These are phyloP conservation scores for Hippophae rhamnoides DNA, from an alignment of 306 rosid species.

Conservation along the genomic window DNA sequence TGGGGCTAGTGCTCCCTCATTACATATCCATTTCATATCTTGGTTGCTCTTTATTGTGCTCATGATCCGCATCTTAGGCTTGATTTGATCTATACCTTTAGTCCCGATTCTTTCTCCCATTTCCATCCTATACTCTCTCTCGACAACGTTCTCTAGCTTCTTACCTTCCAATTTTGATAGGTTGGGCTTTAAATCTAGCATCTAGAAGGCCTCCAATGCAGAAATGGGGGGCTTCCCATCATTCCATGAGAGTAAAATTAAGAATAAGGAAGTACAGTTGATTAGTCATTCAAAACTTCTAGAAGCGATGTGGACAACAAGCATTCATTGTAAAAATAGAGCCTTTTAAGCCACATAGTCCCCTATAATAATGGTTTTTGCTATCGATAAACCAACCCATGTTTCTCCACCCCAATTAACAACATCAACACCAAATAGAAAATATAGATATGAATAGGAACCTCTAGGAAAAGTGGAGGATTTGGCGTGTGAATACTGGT, in stretches of 20 bases:
- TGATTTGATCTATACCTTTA: not conserved
- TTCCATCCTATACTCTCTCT: not conserved
- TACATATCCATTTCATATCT: no score
- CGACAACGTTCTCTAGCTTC: not conserved
- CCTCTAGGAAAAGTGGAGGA: not conserved
- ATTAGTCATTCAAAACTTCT: not conserved
- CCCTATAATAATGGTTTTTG: not conserved
- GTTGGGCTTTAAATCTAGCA: not conserved
- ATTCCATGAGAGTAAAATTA: not conserved
- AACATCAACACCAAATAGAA: not conserved
- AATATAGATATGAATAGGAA: not conserved
- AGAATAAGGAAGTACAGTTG: not conserved
- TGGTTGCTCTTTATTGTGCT: not conserved
- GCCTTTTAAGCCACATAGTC: not conserved
- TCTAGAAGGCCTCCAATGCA: not conserved
- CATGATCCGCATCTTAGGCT: not conserved
- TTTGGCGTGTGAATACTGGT: not conserved
- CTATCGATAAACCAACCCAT: not conserved
- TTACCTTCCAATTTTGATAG: not conserved
- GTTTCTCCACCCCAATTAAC: not conserved
- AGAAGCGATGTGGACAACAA: not conserved
- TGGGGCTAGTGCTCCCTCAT: not conserved
- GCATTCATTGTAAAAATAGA: not conserved
- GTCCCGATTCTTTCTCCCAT: not conserved
- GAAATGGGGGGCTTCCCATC: not conserved